Conservation (phyloP, 2,329 filamentous ascomycete genomes). For the Ophiosphaerella narmari region DNA sequence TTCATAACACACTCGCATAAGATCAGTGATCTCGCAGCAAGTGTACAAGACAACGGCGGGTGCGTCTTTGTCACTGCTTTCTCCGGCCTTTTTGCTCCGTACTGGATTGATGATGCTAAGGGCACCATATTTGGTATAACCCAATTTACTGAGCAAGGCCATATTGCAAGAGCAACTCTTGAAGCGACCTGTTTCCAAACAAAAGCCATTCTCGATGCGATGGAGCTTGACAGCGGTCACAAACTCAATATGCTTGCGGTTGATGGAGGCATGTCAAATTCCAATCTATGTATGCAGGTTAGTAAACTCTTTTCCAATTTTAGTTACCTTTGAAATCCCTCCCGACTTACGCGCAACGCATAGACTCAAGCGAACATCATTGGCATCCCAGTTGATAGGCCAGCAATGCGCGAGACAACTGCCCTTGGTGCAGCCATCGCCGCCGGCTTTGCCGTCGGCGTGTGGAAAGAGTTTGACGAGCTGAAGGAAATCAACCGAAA, state of each 20-base stretch:
- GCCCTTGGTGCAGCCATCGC: slow-evolving; percentile 87
- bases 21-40: slow-evolving; percentile 67
- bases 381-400: slow-evolving; percentile 80
- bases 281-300: slow-evolving; percentile 81
- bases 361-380: slow-evolving; percentile 83
- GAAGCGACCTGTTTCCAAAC: slow-evolving; percentile 94
- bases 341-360: slow-evolving; percentile 16
- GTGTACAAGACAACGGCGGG: slow-evolving; percentile 76
- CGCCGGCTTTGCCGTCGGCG: slow-evolving; percentile 79
- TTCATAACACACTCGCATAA: slow-evolving; percentile 66
- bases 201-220: slow-evolving; percentile 87
- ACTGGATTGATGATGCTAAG: slow-evolving; percentile 93
- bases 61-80: slow-evolving; percentile 88
- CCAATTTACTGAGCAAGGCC: slow-evolving; percentile 80
- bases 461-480: slow-evolving; percentile 78
- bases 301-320: slow-evolving; percentile 15
- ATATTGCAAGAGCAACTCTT: slow-evolving; percentile 86
- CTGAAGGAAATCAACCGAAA: slow-evolving; percentile 73
- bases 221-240: slow-evolving; percentile 83
- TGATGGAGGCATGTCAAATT: slow-evolving; percentile 88
- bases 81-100: slow-evolving; percentile 86
- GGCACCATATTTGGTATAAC: slow-evolving; percentile 85
- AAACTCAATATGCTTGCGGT: slow-evolving; percentile 76
- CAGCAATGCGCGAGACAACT: slow-evolving; percentile 88
- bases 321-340: slow-evolving; percentile 1